Conservation (phyloP, 176 grass and related monocot genomes). For the Urochloa ruziziensis region DNA sequence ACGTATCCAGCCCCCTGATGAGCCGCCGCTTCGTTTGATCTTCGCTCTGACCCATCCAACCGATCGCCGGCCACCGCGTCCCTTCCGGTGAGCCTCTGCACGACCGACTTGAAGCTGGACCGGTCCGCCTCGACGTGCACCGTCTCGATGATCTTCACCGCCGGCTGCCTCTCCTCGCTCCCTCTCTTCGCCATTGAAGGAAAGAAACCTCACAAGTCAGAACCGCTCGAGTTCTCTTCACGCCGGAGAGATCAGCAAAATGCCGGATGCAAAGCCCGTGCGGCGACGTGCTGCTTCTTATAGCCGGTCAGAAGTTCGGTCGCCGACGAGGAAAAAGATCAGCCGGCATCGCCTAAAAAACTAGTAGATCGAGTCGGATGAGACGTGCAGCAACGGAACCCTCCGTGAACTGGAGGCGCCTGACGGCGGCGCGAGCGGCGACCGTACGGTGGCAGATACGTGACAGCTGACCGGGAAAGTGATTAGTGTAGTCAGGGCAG, state of each 20-base stretch:
- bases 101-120: slow-evolving; percentile 44
- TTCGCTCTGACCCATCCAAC: background rate
- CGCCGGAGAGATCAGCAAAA: background rate
- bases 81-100: slow-evolving; percentile 42
- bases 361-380: background rate
- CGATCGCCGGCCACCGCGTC: slow-evolving; percentile 26
- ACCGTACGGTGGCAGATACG: background rate
- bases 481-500: background rate
- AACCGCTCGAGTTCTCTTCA: background rate
- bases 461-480: background rate
- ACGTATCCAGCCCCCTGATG: background rate
- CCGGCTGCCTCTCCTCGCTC: background rate
- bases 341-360: background rate
- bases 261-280: background rate
- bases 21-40: background rate
- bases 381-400: slow-evolving; percentile 3
- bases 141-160: slow-evolving; percentile 51
- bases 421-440: background rate
- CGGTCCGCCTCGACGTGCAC: slow-evolving; percentile 41
- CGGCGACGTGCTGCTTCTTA: background rate
- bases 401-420: background rate
- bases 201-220: fast-evolving
- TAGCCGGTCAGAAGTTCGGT: background rate
- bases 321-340: background rate
- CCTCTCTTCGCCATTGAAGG: slow-evolving; percentile 23